Conservation (phyloP, 2,329 filamentous ascomycete species). For the Talaromyces marneffei region DNA sequence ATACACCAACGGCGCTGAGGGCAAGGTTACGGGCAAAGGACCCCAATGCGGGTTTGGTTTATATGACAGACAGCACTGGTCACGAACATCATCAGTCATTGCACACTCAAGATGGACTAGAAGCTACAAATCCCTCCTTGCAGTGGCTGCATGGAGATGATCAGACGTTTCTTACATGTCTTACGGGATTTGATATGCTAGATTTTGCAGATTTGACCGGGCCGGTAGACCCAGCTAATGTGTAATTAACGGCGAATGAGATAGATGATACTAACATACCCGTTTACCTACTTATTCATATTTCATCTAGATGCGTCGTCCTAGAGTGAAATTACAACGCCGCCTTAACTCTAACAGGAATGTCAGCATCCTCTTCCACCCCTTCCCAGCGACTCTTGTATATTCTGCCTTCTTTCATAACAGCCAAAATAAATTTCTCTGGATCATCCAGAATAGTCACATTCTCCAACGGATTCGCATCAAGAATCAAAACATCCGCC, state of each 20-base stretch:
- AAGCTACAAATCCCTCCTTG: conserved; percentile 9
- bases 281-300: not conserved
- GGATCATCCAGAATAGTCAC: conserved; percentile 44
- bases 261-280: too few relatives aligned
- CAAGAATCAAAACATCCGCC: conserved; percentile 50
- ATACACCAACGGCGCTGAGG: not conserved
- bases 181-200: conserved; percentile 25
- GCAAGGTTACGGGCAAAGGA: not conserved
- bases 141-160: conserved; percentile 19
- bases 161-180: conserved; percentile 24
- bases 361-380: not conserved
- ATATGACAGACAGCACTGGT: not conserved
- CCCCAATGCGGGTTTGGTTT: not conserved
- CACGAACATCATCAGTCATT: not conserved
- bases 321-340: not conserved
- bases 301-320: not conserved
- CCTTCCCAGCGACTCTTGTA: conserved; percentile 28
- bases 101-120: not conserved
- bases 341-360: not conserved
- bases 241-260: not conserved
- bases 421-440: conserved; percentile 19
- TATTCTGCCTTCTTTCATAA: conserved; percentile 52
- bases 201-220: conserved; percentile 11
- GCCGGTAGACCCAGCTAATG: not conserved
- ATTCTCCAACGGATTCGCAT: conserved; percentile 52